Conservation (phyloP, 1,139 yeast genomes). For the Debaryomyces nepalensis region DNA sequence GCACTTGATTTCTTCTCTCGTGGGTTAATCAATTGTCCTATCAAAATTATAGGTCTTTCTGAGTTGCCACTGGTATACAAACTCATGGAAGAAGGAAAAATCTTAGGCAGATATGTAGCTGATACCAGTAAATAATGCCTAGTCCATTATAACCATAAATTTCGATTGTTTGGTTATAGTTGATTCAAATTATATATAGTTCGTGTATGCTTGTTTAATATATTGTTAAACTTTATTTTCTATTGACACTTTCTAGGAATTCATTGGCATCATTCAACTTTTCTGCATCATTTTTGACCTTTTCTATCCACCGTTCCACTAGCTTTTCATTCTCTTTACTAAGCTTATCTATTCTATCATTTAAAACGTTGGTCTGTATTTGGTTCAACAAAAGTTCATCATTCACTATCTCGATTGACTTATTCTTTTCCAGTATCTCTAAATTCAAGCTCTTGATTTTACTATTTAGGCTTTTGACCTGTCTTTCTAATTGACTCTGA, state of each 20-base stretch:
- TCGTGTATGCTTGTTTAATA: no score
- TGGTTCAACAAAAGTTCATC: conserved; percentile 74
- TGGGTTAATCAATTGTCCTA: conserved; percentile 72
- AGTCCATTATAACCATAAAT: no score
- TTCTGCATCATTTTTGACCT: conserved; percentile 62
- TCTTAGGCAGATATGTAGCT: conserved; percentile 77
- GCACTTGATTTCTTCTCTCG: conserved; percentile 74
- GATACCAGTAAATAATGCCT: conserved; percentile 58
- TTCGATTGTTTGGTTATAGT: no score
- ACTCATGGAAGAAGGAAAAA: conserved; percentile 71
- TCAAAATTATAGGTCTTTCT: conserved; percentile 70
- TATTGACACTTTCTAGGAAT: conserved; percentile 19
- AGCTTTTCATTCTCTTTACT: conserved; percentile 54
- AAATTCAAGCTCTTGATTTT: conserved; percentile 43
- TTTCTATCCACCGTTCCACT: conserved; percentile 64
- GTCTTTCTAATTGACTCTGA: conserved; percentile 27
- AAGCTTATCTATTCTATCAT: conserved; percentile 22
- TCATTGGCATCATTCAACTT: conserved; percentile 60
- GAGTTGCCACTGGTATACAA: conserved; percentile 65
- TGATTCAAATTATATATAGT: no score
- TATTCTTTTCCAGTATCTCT: conserved; percentile 56
- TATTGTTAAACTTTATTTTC: conserved; percentile 2
- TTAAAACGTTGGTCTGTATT: conserved; percentile 70
- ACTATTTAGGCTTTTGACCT: conserved; percentile 28
- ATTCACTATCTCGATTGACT: conserved; percentile 62